Conservation (phyloP, 495 filamentous ascomycete genomes). For the Trypethelium eluteriae region DNA sequence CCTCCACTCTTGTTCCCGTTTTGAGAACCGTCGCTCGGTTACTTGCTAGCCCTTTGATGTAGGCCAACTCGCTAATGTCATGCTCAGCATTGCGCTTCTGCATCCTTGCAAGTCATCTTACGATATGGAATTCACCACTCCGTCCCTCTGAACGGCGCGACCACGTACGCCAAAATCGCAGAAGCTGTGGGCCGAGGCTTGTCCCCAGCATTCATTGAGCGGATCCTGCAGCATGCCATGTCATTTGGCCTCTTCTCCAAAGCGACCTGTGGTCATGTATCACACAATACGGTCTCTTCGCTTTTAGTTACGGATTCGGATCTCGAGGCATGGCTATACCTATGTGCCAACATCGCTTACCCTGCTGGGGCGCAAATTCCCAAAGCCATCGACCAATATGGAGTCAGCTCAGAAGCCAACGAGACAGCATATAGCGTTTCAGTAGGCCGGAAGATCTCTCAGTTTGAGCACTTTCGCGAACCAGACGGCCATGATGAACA, state of each 20-base stretch:
- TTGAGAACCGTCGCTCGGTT: neutral
- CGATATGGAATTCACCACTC: conserved; percentile 9
- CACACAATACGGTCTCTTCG: conserved; percentile 7
- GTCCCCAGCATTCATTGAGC: conserved; percentile 2
- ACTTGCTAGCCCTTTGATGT: neutral
- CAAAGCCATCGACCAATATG: conserved; percentile 14
- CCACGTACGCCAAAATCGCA: conserved; percentile 12
- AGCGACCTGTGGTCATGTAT: conserved; percentile 11
- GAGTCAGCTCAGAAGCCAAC: conserved; percentile 16
- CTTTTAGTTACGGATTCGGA: conserved; percentile 12
- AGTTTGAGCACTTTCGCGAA: conserved; percentile 16
- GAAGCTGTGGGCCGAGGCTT: conserved; percentile 8
- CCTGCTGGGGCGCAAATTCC: conserved; percentile 11
- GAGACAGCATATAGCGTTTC: conserved; percentile 15
- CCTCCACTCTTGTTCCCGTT: neutral
- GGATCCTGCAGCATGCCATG: conserved; percentile 12
- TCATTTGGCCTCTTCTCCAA: conserved; percentile 12
- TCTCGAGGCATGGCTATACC: conserved; percentile 13
- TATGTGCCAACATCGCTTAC: conserved; percentile 12
- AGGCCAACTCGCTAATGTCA: neutral
- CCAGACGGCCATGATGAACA: conserved; percentile 12
- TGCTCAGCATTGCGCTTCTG: conserved; percentile 10
- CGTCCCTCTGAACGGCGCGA: conserved; percentile 11
- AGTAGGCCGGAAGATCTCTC: conserved; percentile 13
- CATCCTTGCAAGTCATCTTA: conserved; percentile 11